Evolutionary conservation across 345 rosid genomes (phyloP).

Genomic region (Rhizophora apiculata): DNA sequence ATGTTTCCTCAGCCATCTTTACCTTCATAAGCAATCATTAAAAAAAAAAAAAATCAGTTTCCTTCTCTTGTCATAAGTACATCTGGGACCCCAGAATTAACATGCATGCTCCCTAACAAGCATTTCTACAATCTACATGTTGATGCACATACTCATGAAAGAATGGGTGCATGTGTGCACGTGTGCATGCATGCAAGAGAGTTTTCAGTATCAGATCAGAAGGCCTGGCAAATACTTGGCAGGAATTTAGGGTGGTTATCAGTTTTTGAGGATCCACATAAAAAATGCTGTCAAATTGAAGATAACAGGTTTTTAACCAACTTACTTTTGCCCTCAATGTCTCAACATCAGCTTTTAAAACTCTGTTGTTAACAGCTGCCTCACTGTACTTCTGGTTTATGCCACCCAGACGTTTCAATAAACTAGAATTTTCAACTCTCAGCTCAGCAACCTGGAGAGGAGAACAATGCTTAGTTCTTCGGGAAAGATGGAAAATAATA

Average conservation of each 20-base stretch:
- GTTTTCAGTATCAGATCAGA: background rate
- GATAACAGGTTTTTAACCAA: background rate
- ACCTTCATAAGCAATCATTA: slow-evolving; percentile 20
- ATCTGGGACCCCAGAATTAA: background rate
- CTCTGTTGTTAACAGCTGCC: slow-evolving; percentile 33
- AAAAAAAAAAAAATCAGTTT: background rate
- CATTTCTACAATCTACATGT: background rate
- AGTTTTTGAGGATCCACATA: background rate
- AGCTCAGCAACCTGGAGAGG: slow-evolving; percentile 21
- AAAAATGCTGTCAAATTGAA: background rate
- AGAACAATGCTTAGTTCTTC: background rate
- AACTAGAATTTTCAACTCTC: slow-evolving; percentile 31
- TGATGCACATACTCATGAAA: background rate
- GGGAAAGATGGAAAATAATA: background rate
- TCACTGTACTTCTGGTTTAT: slow-evolving; percentile 30
- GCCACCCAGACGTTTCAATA: slow-evolving; percentile 22
- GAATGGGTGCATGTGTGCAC: background rate
- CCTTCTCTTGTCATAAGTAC: background rate
- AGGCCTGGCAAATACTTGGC: background rate
- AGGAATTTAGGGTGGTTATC: background rate
- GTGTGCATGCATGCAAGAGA: background rate
- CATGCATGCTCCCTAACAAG: background rate
- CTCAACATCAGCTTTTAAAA: slow-evolving; percentile 31
- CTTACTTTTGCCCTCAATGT: slow-evolving; percentile 35
- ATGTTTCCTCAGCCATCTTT: slow-evolving; percentile 30